These are phyloP conservation scores for Aspergillus proliferans DNA, from an alignment of 2,329 filamentous ascomycete genomes.

Conservation along the genomic window DNA sequence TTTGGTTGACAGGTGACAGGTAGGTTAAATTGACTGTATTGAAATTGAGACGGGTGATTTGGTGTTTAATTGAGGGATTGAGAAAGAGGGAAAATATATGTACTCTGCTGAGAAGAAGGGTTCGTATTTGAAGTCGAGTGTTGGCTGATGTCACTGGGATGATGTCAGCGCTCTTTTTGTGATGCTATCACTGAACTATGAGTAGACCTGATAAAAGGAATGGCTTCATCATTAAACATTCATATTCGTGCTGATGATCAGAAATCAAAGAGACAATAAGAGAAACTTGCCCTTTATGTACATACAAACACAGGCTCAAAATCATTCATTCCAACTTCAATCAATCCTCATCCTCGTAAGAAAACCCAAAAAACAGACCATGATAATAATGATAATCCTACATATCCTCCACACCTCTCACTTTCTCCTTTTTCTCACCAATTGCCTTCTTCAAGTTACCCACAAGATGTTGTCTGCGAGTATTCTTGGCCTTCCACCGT, in stretches of 20 bases:
- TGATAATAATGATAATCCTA: conserved; percentile 11
- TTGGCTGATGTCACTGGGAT: conserved; percentile 3
- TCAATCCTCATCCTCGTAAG: too few relatives aligned
- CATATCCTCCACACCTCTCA: conserved; percentile 27
- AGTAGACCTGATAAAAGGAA: too few relatives aligned
- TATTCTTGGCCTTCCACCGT: conserved; percentile 31
- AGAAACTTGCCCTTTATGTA: conserved; percentile 33
- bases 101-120: background rate
- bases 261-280: too few relatives aligned
- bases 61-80: background rate
- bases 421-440: conserved; percentile 27
- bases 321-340: background rate
- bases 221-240: too few relatives aligned
- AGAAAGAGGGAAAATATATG: background rate
- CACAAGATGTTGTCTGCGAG: conserved; percentile 31
- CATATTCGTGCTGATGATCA: too few relatives aligned
- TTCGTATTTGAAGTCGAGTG: background rate
- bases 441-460: conserved; percentile 32
- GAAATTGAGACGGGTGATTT: background rate
- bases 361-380: background rate
- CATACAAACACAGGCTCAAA: conserved; percentile 12
- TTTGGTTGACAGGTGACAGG: too few relatives aligned
- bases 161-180: conserved; percentile 22
- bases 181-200: too few relatives aligned
- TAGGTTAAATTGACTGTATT: background rate